These are phyloP conservation scores for Puccinia coronata DNA, from an alignment of 1,284 basidiomycete genomes.

Conservation along the genomic window DNA sequence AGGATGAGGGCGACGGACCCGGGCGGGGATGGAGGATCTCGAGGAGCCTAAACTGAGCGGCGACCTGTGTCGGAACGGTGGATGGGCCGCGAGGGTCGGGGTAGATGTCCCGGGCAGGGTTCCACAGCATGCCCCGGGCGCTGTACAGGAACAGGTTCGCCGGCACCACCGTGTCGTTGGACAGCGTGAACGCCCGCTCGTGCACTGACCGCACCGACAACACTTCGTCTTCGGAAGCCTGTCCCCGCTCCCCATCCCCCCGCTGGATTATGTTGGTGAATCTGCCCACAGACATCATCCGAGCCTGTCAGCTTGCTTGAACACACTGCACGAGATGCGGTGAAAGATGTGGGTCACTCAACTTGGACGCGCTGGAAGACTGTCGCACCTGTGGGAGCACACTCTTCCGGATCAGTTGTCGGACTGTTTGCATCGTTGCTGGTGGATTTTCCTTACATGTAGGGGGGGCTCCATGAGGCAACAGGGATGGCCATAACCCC, in stretches of 20 bases:
- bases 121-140: not conserved
- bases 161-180: not conserved
- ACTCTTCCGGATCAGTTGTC: not conserved
- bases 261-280: not conserved
- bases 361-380: not conserved
- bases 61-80: no score
- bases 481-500: no score
- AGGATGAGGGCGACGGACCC: not conserved
- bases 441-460: no score
- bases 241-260: no score
- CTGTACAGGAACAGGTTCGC: slow-evolving; percentile 11
- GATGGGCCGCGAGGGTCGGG: not conserved
- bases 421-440: not conserved
- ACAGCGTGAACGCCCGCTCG: slow-evolving; percentile 6
- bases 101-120: not conserved
- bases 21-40: not conserved
- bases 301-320: no score
- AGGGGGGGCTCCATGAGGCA: no score
- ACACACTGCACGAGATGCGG: no score
- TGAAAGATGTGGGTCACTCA: not conserved
- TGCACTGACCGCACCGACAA: not conserved
- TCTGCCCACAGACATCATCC: no score
- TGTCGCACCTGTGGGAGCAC: not conserved
- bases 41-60: not conserved
- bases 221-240: not conserved